Evolutionary conservation across 306 rosid genomes (phyloP), one percentile per base, ranked within the genome.

Genomic region (Begonia loranthoides): DNA sequence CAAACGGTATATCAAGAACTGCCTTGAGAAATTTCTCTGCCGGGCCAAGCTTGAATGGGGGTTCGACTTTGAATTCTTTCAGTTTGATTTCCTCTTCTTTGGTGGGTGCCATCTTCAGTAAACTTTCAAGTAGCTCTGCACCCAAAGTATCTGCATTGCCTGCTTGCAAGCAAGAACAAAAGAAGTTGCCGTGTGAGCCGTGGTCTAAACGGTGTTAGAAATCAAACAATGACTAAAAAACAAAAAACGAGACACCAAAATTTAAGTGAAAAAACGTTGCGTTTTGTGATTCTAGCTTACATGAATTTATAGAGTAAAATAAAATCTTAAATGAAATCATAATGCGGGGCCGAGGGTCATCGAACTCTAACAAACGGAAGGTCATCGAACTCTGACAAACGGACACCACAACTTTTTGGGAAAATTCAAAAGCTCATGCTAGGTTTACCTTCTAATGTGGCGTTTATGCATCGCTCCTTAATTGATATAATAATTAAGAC

Each of bases 1-100:
- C 94, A 56, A 85, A 85, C 19, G 97, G 95, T 55, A 89, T 70
- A 70, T 85, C 94, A 53, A 84, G 84, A 64, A 85, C 65, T 15
- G 76, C 82, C 72, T 82, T 84, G 13, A 89, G 94, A 66, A 89
- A 89, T 58, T 89, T 89, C 83, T 85, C 97, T 17, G 97, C 97
- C 5, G 85, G 81, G 15, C 90, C 97, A 12, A 89, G 94, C 73
- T 85, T 89, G 51, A 64, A 75, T 6, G 94, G 95, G 0, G 90
- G 71, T 62, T 79, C 94, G 19, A 82, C 97, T 38, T 76, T 78
- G 71, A 75, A 84, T 61, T 78, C 81, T 57, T 60, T 78, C 56
- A 89, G 80, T 56, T 74, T 89, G 40, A 69, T 17, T 61, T 82
- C 94, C 63, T 89, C 97, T 14, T 85, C 90, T 43, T 75, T 70